Percentiles rank a stretch among this genome's conserved stretches.
Evolutionary conservation across 208 protist genomes (phyloP).

Genomic region (Trypanosoma brucei): DNA sequence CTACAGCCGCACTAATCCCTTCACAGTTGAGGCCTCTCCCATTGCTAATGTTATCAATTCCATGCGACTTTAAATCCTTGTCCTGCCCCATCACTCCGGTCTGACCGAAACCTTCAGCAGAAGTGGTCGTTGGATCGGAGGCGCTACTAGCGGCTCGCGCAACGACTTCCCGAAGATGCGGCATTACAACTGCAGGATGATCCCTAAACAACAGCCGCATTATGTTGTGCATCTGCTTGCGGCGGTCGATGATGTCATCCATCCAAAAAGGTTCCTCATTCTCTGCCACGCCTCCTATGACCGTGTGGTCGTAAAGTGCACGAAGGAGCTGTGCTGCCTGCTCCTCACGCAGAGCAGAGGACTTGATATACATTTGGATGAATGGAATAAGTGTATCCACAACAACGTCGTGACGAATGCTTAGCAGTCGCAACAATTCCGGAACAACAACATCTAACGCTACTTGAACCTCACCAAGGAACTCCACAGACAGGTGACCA

Average conservation of each 20-base stretch:
- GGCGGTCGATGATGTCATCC: slow-evolving; percentile 57
- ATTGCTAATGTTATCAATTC: slow-evolving; percentile 3
- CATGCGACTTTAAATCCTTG: background rate
- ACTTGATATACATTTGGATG: slow-evolving; percentile 63
- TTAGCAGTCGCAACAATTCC: background rate
- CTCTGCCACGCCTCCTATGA: slow-evolving; percentile 30
- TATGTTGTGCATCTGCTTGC: slow-evolving; percentile 59
- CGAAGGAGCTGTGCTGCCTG: slow-evolving; percentile 51
- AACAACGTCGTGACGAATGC: slow-evolving; percentile 21
- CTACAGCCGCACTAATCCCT: background rate
- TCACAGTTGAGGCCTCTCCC: slow-evolving; percentile 2
- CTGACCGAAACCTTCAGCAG: background rate
- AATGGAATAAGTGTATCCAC: slow-evolving; percentile 38
- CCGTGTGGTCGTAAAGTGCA: slow-evolving; percentile 42
- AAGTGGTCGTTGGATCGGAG: slow-evolving; percentile 12
- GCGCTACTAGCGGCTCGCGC: slow-evolving; percentile 2
- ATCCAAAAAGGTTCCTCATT: slow-evolving; percentile 46
- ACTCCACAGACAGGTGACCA: background rate
- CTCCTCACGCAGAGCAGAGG: slow-evolving; percentile 31
- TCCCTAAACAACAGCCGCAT: slow-evolving; percentile 56
- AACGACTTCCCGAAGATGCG: slow-evolving; percentile 39
- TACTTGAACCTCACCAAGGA: background rate
- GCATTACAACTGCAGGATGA: slow-evolving; percentile 37
- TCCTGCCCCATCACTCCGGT: background rate
- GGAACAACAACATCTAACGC: slow-evolving; percentile 8